phyloP scores from a whole-genome alignment of 2,329 filamentous ascomycete genomes.

The Beauveria rudraprayagi region DNA sequence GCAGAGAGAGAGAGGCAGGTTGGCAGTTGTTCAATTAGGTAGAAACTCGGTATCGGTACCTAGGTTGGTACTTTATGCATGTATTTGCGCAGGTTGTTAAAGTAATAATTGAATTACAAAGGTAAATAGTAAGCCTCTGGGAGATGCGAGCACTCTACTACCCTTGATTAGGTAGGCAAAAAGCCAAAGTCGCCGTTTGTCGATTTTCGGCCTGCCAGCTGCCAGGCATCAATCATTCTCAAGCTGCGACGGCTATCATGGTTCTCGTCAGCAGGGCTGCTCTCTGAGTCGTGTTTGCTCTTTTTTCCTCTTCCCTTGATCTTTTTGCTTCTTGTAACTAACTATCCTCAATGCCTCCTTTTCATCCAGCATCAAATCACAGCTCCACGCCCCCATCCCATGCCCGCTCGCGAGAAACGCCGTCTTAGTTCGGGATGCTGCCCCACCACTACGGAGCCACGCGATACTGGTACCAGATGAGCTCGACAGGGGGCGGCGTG shows the following conservation, averaged over 20 bases:
- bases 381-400: neutral
- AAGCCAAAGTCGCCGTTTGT: neutral
- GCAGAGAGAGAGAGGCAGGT: too few relatives aligned
- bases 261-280: neutral
- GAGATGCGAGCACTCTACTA: too few relatives aligned
- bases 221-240: neutral
- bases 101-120: too few relatives aligned
- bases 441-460: neutral
- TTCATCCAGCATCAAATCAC: constrained; percentile 3
- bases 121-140: too few relatives aligned
- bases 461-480: neutral
- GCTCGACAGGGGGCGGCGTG: neutral
- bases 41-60: too few relatives aligned
- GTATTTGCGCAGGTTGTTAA: too few relatives aligned
- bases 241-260: neutral
- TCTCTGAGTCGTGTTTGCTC: neutral
- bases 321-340: neutral
- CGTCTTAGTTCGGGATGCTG: constrained; percentile 1
- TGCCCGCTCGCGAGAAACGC: neutral
- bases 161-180: neutral
- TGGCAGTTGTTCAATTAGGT: too few relatives aligned
- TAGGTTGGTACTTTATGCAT: too few relatives aligned
- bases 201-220: neutral
- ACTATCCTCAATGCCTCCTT: neutral
- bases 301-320: neutral